Conservation (phyloP, 768 basidiomycete species). For the Suillus bovinus region DNA sequence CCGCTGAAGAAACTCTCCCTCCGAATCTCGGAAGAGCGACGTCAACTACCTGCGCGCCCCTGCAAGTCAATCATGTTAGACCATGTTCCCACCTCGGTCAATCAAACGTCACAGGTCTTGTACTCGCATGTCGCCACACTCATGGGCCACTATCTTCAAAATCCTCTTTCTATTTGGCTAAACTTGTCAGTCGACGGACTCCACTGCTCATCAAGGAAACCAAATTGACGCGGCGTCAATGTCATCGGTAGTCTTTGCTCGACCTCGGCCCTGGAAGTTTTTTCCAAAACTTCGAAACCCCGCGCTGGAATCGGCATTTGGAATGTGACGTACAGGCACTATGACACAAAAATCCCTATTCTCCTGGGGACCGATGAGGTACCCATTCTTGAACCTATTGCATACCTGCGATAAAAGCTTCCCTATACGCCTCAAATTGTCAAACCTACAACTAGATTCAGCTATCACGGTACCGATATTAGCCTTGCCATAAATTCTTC, state of each 20-base stretch:
- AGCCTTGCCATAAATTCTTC: background rate
- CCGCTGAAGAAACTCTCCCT: background rate
- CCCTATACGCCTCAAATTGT: background rate
- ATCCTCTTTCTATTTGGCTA: background rate
- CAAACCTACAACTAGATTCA: background rate
- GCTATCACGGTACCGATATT: background rate
- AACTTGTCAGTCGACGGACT: background rate
- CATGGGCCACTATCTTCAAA: background rate
- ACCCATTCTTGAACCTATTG: background rate
- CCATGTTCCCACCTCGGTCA: constrained; percentile 1
- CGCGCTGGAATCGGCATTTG: constrained; percentile 4
- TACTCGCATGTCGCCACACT: background rate
- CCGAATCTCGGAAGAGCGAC: background rate
- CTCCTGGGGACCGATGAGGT: background rate
- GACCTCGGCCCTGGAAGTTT: background rate
- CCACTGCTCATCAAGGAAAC: background rate
- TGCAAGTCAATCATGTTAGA: background rate
- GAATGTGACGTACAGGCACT: background rate
- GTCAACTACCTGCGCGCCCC: background rate
- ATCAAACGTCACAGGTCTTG: background rate
- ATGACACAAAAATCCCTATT: background rate
- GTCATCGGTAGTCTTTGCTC: constrained; percentile 1
- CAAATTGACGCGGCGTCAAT: background rate
- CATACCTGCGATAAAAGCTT: background rate
- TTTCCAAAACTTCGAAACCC: constrained; percentile 6